Conservation (phyloP, 306 rosid species). For the Castanea crenata region DNA sequence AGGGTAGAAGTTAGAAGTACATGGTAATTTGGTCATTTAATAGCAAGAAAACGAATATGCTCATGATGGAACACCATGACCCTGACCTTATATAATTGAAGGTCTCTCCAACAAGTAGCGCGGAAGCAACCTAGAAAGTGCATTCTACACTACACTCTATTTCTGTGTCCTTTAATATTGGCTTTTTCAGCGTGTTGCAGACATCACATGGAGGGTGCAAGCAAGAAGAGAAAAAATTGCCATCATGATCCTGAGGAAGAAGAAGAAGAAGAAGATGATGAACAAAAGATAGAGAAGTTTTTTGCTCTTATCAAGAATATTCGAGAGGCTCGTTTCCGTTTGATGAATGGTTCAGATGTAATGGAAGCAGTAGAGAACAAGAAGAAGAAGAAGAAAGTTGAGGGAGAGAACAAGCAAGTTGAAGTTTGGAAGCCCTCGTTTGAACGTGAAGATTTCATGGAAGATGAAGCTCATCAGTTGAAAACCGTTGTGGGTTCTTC, state of each 20-base stretch:
- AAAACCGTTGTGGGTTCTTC: slow-evolving; percentile 6
- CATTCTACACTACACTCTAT: background rate
- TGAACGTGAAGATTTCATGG: slow-evolving; percentile 45
- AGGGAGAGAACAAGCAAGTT: slow-evolving; percentile 8
- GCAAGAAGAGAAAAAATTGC: slow-evolving; percentile 45
- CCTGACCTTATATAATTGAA: slow-evolving; percentile 19
- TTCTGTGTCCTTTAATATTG: too few species aligned
- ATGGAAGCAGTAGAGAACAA: background rate
- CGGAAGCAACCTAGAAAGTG: slow-evolving; percentile 41
- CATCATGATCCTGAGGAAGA: slow-evolving; percentile 2
- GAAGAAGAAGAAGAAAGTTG: background rate
- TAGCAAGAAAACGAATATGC: background rate
- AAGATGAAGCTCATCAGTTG: slow-evolving; percentile 12
- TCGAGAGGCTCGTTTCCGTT: slow-evolving; percentile 46
- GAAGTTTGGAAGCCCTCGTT: slow-evolving; percentile 54
- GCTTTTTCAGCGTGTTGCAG: background rate
- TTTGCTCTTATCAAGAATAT: slow-evolving; percentile 47
- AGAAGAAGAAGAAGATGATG: slow-evolving; percentile 22
- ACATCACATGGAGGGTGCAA: slow-evolving; percentile 25
- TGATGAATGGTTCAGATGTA: slow-evolving; percentile 14
- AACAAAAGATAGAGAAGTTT: slow-evolving; percentile 46
- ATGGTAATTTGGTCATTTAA: too few species aligned
- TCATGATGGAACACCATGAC: background rate
- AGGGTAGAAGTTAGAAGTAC: too few species aligned
- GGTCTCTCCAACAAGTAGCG: background rate